These are phyloP conservation scores for Lachnellula occidentalis DNA, from an alignment of 2,329 filamentous ascomycete genomes.

Conservation along the genomic window DNA sequence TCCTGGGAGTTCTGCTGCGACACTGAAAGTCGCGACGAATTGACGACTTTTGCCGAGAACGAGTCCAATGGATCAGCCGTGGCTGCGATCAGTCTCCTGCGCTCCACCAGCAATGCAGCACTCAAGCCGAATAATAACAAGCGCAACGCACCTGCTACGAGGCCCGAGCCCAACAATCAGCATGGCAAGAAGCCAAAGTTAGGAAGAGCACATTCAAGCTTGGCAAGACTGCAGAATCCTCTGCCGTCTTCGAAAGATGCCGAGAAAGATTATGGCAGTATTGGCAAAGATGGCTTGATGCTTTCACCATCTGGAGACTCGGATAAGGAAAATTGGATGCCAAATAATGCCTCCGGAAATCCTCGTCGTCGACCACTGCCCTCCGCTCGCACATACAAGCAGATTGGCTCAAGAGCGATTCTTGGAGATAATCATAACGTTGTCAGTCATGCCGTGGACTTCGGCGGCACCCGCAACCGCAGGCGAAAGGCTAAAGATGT, in stretches of 20 bases:
- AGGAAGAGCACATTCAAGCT: conserved; percentile 54
- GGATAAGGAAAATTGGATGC: conserved; percentile 91
- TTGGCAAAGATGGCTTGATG: conserved; percentile 34
- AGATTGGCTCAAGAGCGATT: conserved; percentile 15
- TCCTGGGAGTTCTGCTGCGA: conserved; percentile 92
- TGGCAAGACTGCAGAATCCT: conserved; percentile 52
- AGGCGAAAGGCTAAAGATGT: conserved; percentile 20
- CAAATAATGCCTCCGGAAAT: conserved; percentile 43
- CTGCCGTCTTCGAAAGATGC: conserved; percentile 20
- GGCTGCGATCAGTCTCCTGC: conserved; percentile 74
- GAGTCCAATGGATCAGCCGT: conserved; percentile 75
- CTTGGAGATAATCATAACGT: conserved; percentile 26
- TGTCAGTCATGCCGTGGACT: conserved; percentile 20
- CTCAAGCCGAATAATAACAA: conserved; percentile 54
- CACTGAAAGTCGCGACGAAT: conserved; percentile 68
- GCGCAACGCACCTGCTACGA: conserved; percentile 50
- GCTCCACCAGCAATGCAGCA: conserved; percentile 58
- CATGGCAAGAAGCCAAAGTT: conserved; percentile 57
- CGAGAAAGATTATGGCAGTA: conserved; percentile 21
- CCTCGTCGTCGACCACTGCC: conserved; percentile 30
- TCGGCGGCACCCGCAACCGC: conserved; percentile 18
- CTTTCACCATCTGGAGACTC: conserved; percentile 62
- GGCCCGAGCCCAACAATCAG: conserved; percentile 29
- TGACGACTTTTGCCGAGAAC: conserved; percentile 75
- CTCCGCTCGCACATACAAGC: conserved; percentile 23